A percentile compares a stretch with the other conserved stretches of the same genome.
Conservation (phyloP, 2,329 filamentous ascomycete species). For the Colletotrichum sp. region DNA sequence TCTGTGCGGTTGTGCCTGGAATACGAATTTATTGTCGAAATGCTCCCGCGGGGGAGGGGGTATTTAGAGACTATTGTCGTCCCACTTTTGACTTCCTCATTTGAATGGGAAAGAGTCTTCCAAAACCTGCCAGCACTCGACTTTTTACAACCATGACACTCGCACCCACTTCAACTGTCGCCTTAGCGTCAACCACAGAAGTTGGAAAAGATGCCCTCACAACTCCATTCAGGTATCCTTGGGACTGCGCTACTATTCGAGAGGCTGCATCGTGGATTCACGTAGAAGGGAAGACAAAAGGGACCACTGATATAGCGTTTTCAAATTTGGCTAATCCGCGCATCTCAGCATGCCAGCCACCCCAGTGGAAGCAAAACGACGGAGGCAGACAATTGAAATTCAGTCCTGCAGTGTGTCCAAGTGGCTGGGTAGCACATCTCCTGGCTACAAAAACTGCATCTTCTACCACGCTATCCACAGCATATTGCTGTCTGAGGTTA, state of each 20-base stretch:
- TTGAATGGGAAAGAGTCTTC: not conserved
- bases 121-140: not conserved
- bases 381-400: not conserved
- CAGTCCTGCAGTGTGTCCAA: not conserved
- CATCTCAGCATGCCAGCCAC: not conserved
- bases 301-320: not conserved
- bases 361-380: not conserved
- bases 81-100: not conserved
- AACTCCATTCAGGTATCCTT: not conserved
- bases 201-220: not conserved
- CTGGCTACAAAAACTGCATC: not conserved
- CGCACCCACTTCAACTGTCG: not conserved
- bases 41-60: not conserved
- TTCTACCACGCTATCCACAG: not conserved
- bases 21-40: not conserved
- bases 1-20: not conserved
- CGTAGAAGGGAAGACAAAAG: not conserved
- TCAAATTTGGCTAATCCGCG: not conserved
- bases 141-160: not conserved
- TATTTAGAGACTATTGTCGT: not conserved
- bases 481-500: not conserved
- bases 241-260: not conserved
- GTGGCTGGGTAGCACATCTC: not conserved
- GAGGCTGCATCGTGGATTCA: not conserved
- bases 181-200: not conserved